Base-by-base conservation (phyloP, 2,329 filamentous ascomycete genomes). In the Trichoderma pleuroti region DNA sequence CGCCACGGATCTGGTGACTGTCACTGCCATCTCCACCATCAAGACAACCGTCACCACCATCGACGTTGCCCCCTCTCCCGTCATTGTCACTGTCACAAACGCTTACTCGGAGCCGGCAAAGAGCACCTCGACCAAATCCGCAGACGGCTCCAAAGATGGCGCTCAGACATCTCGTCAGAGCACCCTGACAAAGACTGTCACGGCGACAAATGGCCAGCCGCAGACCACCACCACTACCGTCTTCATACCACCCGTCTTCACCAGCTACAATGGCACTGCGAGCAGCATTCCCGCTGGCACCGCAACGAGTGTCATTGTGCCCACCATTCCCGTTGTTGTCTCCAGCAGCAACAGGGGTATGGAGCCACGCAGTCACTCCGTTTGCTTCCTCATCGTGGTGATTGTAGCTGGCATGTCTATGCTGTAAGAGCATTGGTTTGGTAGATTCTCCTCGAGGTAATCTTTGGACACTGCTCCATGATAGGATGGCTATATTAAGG, bases 321-420 rank as follows among this genome's bases (percentile, higher is more conserved):
- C 71, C 6, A 75, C 76, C 18, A 75, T 78, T 34, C 68, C 71
- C 8, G 68, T 70, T 42, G 71, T 80, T 66, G 72, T 79, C 61
- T 82, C 81, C 30, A 77, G 75, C 32, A 78, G 76, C 4, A 76
- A 73, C 70, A 81, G 80, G 76, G 77, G 77, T 71, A 76, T 77
- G 2, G 76, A 78, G 70, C 79, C 77, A 39, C 74, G 74, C 52
- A 76, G 76, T 36, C 77, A 76, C 6, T 78, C 78, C 68, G 74
- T 82, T 30, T 76, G 78, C 52, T 81, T 78, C 72, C 74, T 77
- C 46, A 74, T 82, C 73, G 78, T 84, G 78, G 73, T 82, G 66
- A 71, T 81, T 46, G 78, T 78, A 14, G 75, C 75, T 59, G 72
- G 81, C 63, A 77, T 80, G 76, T 77, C 80, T 49, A 70, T 78